Evolutionary conservation across 2,329 filamentous ascomycete genomes (phyloP).

Genomic region (Mariannaea elegans): DNA sequence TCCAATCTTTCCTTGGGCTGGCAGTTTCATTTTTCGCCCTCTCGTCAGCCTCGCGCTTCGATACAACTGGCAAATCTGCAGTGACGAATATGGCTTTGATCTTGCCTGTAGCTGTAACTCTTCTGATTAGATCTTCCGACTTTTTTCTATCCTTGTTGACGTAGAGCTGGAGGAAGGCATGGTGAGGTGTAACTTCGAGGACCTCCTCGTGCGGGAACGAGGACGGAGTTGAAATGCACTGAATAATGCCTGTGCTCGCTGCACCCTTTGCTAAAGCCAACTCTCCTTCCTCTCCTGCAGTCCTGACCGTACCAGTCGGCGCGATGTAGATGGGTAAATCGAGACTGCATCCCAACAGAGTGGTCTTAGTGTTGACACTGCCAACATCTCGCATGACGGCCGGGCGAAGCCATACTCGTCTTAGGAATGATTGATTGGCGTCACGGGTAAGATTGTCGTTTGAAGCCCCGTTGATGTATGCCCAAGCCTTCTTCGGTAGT

Average conservation of each 20-base stretch:
- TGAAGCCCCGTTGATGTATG: conserved; percentile 36
- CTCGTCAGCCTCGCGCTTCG: conserved; percentile 26
- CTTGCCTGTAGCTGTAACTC: not conserved
- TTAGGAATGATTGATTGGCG: conserved; percentile 29
- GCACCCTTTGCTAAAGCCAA: conserved; percentile 17
- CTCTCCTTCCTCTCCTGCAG: conserved; percentile 51
- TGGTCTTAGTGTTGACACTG: conserved; percentile 23
- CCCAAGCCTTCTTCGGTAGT: conserved; percentile 33
- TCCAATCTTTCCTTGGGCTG: conserved; percentile 57
- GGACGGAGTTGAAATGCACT: conserved; percentile 21
- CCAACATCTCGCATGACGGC: conserved; percentile 31
- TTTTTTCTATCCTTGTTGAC: conserved; percentile 25
- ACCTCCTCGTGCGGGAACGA: conserved; percentile 22
- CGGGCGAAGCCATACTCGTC: conserved; percentile 38
- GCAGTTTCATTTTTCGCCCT: conserved; percentile 45
- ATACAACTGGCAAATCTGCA: conserved; percentile 18
- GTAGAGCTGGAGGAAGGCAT: conserved; percentile 25
- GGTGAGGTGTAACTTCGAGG: not conserved
- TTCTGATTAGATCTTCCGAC: conserved; percentile 8
- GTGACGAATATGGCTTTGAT: conserved; percentile 25
- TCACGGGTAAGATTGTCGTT: conserved; percentile 38
- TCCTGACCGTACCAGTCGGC: conserved; percentile 56
- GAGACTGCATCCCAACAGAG: conserved; percentile 29
- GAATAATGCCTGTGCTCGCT: not conserved
- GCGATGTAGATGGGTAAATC: conserved; percentile 36